Conservation (phyloP, 1,284 basidiomycete genomes). For the Cryptococcus sp. region DNA sequence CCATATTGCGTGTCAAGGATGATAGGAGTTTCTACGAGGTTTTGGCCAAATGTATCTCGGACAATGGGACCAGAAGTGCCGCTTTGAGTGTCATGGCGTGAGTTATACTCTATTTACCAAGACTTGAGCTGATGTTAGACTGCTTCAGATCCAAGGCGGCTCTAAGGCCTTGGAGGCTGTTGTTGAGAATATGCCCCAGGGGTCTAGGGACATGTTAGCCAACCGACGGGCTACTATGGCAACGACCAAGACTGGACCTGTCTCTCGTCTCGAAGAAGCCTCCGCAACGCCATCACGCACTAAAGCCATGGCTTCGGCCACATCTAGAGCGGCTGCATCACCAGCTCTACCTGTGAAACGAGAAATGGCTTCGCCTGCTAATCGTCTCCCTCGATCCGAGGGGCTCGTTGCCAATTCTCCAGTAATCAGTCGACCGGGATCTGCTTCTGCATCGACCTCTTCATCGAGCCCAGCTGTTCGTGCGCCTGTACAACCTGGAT, state of each 20-base stretch:
- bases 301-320: conserved; percentile 1
- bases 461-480: not conserved
- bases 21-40: conserved; percentile 42
- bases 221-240: conserved; percentile 41
- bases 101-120: conserved; percentile 11
- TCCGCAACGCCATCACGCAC: conserved; percentile 13
- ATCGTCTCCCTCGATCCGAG: not conserved
- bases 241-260: conserved; percentile 21
- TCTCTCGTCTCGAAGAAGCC: conserved; percentile 5
- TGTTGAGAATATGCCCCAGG: conserved; percentile 31
- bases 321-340: not conserved
- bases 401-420: not conserved
- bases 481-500: no score
- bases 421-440: not conserved
- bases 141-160: conserved; percentile 42
- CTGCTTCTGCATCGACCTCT: not conserved
- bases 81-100: conserved; percentile 46
- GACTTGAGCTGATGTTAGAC: conserved; percentile 13
- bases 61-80: conserved; percentile 41
- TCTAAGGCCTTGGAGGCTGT: conserved; percentile 34
- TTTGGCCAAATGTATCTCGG: conserved; percentile 58
- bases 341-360: not conserved
- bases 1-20: conserved; percentile 36
- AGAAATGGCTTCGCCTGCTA: not conserved
- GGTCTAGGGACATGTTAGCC: conserved; percentile 44